Evolutionary conservation across 306 rosid genomes (phyloP), one percentile per base, ranked within the genome.

Genomic region (Castanea crenata): DNA sequence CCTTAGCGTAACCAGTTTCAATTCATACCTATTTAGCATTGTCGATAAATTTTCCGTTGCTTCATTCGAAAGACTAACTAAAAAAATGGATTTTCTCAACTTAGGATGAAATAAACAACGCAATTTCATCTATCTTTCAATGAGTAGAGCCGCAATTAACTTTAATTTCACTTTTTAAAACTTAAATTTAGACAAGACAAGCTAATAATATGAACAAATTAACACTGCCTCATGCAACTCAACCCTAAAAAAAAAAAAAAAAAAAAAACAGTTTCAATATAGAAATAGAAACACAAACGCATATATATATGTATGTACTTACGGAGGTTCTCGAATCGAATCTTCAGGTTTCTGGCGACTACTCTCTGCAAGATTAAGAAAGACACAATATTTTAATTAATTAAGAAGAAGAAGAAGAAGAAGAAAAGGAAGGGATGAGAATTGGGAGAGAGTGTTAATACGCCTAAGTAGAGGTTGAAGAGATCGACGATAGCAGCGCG

Each of bases 391-490:
- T 58, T 19, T 55, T 9, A 18, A 20, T 13, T 68, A 55, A 59
- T 4, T 15, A 14, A 57, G 31, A 72, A 4, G 19, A 70, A 1
- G 38, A 4, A 34, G 15, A 23, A 23, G 23, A 8, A 61, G 71
- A 38, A 49, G 6, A 20, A 38, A 5, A 14, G 12, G n/a, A 29
- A 72, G 6, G 12, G 73, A 32, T 34, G 44, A 7, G 5, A 20
- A 35, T 7, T 2, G 1, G 4, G 38, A 23, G 25, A 70, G 12
- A 34, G 23, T 25, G 10, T 34, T 71, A 67, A 73, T 80, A 92
- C 96, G 82, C 97, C 98, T 64, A 95, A 83, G 86, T 95, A 93
- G 83, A 93, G 98, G 86, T 93, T 90, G 87, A 93, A 93, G 83
- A 95, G 99, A 74, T 89, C 94, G 68, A 88, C 71, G 78, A 93